Percentiles rank a stretch among this genome's conserved stretches.
Evolutionary conservation across 495 filamentous ascomycete species (phyloP).

Genomic region (Extremus antarcticus): DNA sequence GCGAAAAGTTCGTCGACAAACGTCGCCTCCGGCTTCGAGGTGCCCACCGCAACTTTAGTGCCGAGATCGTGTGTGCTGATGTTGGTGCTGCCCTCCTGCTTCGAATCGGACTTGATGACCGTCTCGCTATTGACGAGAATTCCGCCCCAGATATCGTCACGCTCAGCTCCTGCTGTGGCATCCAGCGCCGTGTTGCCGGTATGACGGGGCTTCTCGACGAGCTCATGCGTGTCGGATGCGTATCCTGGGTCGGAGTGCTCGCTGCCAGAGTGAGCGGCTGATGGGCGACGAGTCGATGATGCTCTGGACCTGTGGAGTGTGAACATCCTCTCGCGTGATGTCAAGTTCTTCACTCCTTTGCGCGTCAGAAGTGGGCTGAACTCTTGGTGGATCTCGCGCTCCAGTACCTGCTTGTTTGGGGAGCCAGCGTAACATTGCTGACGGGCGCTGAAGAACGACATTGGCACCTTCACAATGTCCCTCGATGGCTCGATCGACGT

Average conservation of each 20-base stretch:
- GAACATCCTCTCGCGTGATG: not conserved
- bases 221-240: constrained; percentile 10
- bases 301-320: not conserved
- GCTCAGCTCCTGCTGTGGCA: not conserved
- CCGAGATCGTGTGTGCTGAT: constrained; percentile 15
- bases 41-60: constrained; percentile 17
- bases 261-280: not conserved
- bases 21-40: constrained; percentile 24
- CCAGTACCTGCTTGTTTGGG: constrained; percentile 42
- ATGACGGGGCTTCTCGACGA: constrained; percentile 11
- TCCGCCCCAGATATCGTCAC: constrained; percentile 16
- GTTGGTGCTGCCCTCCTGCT: constrained; percentile 13
- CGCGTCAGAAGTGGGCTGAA: constrained; percentile 30
- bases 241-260: not conserved
- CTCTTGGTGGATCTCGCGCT: constrained; percentile 38
- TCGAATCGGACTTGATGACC: constrained; percentile 18
- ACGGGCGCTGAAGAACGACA: constrained; percentile 46
- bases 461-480: constrained; percentile 36
- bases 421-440: constrained; percentile 43
- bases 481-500: constrained; percentile 30
- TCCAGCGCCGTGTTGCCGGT: not conserved
- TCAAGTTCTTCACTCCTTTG: not conserved
- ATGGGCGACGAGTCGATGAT: not conserved
- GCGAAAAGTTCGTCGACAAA: constrained; percentile 26
- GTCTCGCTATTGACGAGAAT: constrained; percentile 24